phyloP scores from a whole-genome alignment of 2,329 filamentous ascomycete genomes.

The Fusarium verrucosum region DNA sequence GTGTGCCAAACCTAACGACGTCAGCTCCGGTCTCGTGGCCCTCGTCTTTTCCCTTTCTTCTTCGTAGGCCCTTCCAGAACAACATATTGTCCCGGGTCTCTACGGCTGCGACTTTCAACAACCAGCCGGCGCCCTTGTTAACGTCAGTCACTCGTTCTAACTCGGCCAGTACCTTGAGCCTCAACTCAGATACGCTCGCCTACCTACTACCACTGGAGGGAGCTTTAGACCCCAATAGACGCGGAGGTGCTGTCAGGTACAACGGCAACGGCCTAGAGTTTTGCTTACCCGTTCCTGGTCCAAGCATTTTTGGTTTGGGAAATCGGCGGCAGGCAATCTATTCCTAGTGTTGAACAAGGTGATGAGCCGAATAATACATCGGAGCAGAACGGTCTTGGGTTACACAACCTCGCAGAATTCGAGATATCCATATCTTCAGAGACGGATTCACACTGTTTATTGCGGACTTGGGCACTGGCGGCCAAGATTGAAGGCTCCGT shows the following conservation, averaged over 20 bases:
- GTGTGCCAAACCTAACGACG: constrained; percentile 42
- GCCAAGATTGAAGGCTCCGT: constrained; percentile 23
- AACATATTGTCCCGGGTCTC: constrained; percentile 9
- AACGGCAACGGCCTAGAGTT: constrained; percentile 14
- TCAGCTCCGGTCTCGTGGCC: constrained; percentile 44
- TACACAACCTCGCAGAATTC: constrained; percentile 36
- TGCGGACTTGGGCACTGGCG: constrained; percentile 23
- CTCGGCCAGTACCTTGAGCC: constrained; percentile 6
- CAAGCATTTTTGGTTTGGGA: constrained; percentile 28
- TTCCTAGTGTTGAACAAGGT: constrained; percentile 33
- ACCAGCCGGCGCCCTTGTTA: constrained; percentile 1
- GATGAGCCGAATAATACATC: constrained; percentile 33
- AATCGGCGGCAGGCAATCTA: constrained; percentile 23
- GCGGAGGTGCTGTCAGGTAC: constrained; percentile 7
- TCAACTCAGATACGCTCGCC: constrained; percentile 6
- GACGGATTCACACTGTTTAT: constrained; percentile 29
- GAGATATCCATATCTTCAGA: constrained; percentile 30
- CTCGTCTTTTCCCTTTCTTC: constrained; percentile 38
- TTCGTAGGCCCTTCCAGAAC: constrained; percentile 39
- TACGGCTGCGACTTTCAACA: constrained; percentile 24
- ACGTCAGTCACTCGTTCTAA: constrained; percentile 35
- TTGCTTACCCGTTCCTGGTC: constrained; percentile 19
- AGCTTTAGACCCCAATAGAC: constrained; percentile 8
- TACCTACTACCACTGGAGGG: constrained; percentile 9
- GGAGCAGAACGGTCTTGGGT: constrained; percentile 34